phyloP scores from a whole-genome alignment of 495 filamentous ascomycete genomes.

The Cercophora samala region DNA sequence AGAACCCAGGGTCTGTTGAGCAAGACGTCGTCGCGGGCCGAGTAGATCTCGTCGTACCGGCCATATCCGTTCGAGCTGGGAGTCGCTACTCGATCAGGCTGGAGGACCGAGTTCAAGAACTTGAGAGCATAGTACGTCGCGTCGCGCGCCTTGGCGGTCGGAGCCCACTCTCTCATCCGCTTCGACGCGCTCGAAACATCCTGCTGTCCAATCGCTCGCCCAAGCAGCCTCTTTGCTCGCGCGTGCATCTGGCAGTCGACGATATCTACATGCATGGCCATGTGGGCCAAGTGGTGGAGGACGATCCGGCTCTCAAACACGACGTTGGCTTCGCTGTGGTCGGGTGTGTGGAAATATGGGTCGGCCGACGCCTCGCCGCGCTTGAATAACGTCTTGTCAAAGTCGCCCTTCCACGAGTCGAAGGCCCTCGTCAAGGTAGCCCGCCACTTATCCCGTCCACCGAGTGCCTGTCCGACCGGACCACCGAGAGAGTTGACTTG shows the following conservation, averaged over 20 bases:
- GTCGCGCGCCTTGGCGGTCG: conserved; percentile 85
- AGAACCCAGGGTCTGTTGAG: conserved; percentile 96
- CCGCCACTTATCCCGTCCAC: conserved; percentile 90
- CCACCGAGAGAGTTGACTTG: conserved; percentile 85
- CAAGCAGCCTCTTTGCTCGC: conserved; percentile 76
- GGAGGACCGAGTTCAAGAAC: conserved; percentile 76
- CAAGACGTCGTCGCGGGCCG: conserved; percentile 82
- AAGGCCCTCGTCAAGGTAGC: conserved; percentile 83
- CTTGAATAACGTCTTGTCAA: conserved; percentile 69
- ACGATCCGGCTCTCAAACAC: conserved; percentile 85
- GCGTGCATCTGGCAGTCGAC: conserved; percentile 98
- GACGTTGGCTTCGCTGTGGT: conserved; percentile 62
- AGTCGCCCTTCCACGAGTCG: conserved; percentile 92
- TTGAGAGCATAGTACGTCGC: conserved; percentile 91
- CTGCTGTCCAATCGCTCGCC: conserved; percentile 75
- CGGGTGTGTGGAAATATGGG: conserved; percentile 46
- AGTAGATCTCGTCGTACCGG: conserved; percentile 52
- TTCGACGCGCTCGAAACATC: conserved; percentile 78
- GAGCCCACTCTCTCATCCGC: conserved; percentile 91
- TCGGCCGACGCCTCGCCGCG: conserved; percentile 42
- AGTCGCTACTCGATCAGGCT: conserved; percentile 48
- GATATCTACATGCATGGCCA: conserved; percentile 97
- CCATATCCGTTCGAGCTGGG: conserved; percentile 35
- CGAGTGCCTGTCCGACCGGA: conserved; percentile 70
- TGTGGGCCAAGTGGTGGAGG: conserved; percentile 89